Percentiles rank a stretch among this genome's conserved stretches.
These are phyloP conservation scores for Hygrocybe coccinea DNA, from an alignment of 768 basidiomycete genomes.

Conservation along the genomic window DNA sequence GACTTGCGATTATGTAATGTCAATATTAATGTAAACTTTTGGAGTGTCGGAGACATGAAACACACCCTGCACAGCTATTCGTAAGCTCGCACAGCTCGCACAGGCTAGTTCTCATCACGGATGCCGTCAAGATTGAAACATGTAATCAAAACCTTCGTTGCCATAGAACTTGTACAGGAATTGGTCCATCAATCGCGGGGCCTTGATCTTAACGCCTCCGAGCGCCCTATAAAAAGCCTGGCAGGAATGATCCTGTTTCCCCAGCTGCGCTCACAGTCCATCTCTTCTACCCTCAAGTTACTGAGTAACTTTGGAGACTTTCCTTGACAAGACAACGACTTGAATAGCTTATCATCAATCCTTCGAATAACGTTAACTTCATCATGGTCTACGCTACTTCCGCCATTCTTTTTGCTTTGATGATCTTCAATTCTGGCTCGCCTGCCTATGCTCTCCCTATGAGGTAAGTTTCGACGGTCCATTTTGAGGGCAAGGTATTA, in stretches of 20 bases:
- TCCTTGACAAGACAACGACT: slow-evolving; percentile 1
- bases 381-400: not conserved
- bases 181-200: not conserved
- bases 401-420: not conserved
- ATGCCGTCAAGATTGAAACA: too few relatives aligned
- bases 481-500: not conserved
- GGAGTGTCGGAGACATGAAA: too few relatives aligned
- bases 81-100: too few relatives aligned
- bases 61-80: too few relatives aligned
- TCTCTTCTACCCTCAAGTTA: slow-evolving; percentile 1
- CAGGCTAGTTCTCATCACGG: too few relatives aligned
- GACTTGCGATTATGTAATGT: too few relatives aligned
- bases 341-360: not conserved
- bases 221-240: not conserved
- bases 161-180: too few relatives aligned
- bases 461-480: not conserved
- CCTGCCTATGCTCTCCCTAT: not conserved
- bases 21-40: too few relatives aligned
- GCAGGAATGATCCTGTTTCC: not conserved
- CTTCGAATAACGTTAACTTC: not conserved
- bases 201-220: not conserved
- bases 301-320: not conserved
- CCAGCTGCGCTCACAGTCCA: slow-evolving; percentile 1
- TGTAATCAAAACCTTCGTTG: too few relatives aligned
- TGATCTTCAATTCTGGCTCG: not conserved